A percentile compares a stretch with the other conserved stretches of the same genome.
phyloP scores from a whole-genome alignment of 257 asterid species.

The Solanum lignicaule region DNA sequence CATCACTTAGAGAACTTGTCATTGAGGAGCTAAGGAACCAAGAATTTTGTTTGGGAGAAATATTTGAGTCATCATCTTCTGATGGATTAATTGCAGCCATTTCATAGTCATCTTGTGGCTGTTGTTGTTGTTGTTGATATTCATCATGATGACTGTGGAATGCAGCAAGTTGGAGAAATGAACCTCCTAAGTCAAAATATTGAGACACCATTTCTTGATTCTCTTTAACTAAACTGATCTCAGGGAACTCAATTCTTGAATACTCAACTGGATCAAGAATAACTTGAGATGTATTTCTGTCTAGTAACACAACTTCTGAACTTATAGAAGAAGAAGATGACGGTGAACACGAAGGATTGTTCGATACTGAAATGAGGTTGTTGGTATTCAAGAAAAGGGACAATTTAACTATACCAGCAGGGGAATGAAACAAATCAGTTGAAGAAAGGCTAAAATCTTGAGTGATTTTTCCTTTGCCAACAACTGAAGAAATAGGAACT shows the following conservation, averaged over 20 bases:
- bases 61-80: slow-evolving; percentile 8
- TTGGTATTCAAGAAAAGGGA: slow-evolving; percentile 31
- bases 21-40: slow-evolving; percentile 38
- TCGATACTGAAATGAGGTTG: slow-evolving; percentile 4
- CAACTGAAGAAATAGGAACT: slow-evolving; percentile 44
- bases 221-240: slow-evolving; percentile 26
- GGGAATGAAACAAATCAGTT: slow-evolving; percentile 59
- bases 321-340: slow-evolving; percentile 4
- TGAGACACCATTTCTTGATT: slow-evolving; percentile 60
- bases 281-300: slow-evolving; percentile 18
- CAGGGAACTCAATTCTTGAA: slow-evolving; percentile 55
- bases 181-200: slow-evolving; percentile 38
- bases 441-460: slow-evolving; percentile 52
- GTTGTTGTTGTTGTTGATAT: slow-evolving; percentile 14
- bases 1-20: slow-evolving; percentile 43
- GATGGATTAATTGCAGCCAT: slow-evolving; percentile 33
- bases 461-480: slow-evolving; percentile 35
- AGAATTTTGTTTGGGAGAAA: slow-evolving; percentile 44
- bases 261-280: slow-evolving; percentile 20
- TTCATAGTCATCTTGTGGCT: slow-evolving; percentile 35
- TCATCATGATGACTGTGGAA: not conserved
- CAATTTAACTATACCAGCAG: slow-evolving; percentile 59
- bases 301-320: slow-evolving; percentile 10
- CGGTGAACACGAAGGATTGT: slow-evolving; percentile 1
- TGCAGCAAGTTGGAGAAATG: slow-evolving; percentile 54